These are phyloP conservation scores for Microstegium vimineum DNA, from an alignment of 176 grass and related monocot species.

Conservation along the genomic window DNA sequence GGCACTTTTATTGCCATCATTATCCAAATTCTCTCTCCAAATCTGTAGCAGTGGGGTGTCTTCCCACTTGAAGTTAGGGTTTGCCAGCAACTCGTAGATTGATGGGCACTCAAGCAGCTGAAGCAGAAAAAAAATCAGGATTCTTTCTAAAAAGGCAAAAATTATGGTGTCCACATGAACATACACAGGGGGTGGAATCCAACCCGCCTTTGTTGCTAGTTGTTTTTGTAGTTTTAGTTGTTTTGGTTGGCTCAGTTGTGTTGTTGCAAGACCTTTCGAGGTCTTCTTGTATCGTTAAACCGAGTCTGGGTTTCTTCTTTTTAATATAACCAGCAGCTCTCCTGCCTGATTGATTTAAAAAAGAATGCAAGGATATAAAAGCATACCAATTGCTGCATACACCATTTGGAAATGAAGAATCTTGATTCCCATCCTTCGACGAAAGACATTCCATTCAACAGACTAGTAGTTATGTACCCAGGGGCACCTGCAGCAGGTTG, in stretches of 20 bases:
- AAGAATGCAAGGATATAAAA: slow-evolving; percentile 14
- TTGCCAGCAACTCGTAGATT: slow-evolving; percentile 92
- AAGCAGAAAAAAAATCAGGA: slow-evolving; percentile 39
- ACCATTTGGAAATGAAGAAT: slow-evolving; percentile 97
- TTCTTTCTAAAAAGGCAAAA: slow-evolving; percentile 6
- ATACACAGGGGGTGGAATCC: neutral
- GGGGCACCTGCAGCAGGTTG: slow-evolving; percentile 75
- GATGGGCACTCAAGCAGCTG: slow-evolving; percentile 96
- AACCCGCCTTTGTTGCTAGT: too few relatives aligned
- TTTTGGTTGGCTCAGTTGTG: too few relatives aligned
- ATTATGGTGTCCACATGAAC: slow-evolving; percentile 9
- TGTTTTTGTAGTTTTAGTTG: too few relatives aligned
- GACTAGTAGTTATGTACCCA: slow-evolving; percentile 82
- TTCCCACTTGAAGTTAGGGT: slow-evolving; percentile 67
- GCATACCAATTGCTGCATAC: slow-evolving; percentile 96
- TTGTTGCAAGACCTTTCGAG: too few relatives aligned
- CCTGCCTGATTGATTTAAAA: too few relatives aligned
- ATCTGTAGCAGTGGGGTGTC: slow-evolving; percentile 76
- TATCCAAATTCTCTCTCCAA: slow-evolving; percentile 64
- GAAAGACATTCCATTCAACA: slow-evolving; percentile 95
- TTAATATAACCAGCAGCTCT: too few relatives aligned
- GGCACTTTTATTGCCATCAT: slow-evolving; percentile 46
- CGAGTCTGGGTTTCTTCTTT: too few relatives aligned
- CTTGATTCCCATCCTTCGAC: slow-evolving; percentile 92
- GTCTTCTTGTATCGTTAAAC: too few relatives aligned